Base-by-base conservation (phyloP, 2,329 filamentous ascomycete genomes). In the Dactylellina haptotyla region DNA sequence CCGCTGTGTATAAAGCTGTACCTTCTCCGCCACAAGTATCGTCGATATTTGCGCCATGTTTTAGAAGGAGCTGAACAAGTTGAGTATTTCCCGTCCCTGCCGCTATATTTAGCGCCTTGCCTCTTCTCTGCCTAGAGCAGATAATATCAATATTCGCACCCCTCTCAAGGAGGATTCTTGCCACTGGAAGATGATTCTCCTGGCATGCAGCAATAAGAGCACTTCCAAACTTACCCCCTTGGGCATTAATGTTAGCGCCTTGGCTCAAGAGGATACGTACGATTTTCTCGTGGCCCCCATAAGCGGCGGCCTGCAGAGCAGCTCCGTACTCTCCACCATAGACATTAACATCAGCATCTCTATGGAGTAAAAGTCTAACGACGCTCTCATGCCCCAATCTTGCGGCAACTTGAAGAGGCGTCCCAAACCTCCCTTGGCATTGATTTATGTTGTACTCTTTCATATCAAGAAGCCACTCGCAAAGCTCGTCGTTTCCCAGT, bases 141-240 rank as follows among this genome's bases (percentile, higher is more conserved):
- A 62, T 25, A 18, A 62, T 50, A 56, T 64, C 34, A 12, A 54
- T 41, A 37, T 64, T 32, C n/a, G 61, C 61, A 28, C 48, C 61
- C n/a, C 16, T 25, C 18, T 34, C 23, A 12, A 65, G 37, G 16
- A 65, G 41, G 20, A 57, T 56, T 39, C n/a, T 28, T 14, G 30
- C 61, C 10, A 57, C 9, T 25, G 48, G 14, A n/a, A 56, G 25
- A 30, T 57, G 61, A 25, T 26, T 28, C 25, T 65, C 10, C 12
- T 50, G 16, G 25, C 61, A 65, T 16, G 50, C 48, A 2, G 46
- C 48, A 39, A 48, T 46, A 34, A 65, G 20, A 23, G 61, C 50
- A 12, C 37, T 56, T 8, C 50, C 61, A 32, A 46, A 57, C 28
- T 39, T 26, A 1, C 34, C 45, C 12, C 58, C 43, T 25, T 18